Conservation (phyloP, 192 early-diverging fungal species). For the Umbelopsis sp. region DNA sequence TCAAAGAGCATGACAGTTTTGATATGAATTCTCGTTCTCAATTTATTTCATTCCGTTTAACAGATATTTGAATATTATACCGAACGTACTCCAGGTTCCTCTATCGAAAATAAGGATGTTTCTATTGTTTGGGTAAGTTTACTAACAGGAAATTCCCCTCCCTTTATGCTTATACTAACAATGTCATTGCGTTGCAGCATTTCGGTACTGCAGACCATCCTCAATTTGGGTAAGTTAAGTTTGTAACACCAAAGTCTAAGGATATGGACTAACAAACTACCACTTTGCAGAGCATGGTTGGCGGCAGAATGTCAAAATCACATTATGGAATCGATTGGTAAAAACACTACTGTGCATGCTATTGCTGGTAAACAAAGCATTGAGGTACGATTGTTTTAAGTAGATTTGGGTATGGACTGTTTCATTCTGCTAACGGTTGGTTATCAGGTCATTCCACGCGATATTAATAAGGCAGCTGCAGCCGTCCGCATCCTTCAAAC, state of each 20-base stretch:
- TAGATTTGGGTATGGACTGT: too few species aligned
- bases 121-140: slow-evolving; percentile 66
- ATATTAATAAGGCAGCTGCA: slow-evolving; percentile 67
- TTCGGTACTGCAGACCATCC: slow-evolving; percentile 28
- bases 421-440: too few species aligned
- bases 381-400: slow-evolving; percentile 37
- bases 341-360: slow-evolving; percentile 70
- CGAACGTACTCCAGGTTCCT: slow-evolving; percentile 79
- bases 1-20: background rate
- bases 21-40: background rate
- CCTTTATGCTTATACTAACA: background rate
- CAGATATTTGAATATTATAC: slow-evolving; percentile 82
- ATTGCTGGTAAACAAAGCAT: slow-evolving; percentile 67
- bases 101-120: slow-evolving; percentile 75
- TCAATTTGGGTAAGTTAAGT: slow-evolving; percentile 37
- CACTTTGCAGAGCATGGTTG: slow-evolving; percentile 60
- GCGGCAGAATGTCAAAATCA: slow-evolving; percentile 86
- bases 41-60: background rate
- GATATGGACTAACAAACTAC: too few species aligned
- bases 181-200: slow-evolving; percentile 11
- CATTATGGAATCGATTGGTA: slow-evolving; percentile 68
- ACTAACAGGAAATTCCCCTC: background rate
- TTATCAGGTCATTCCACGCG: slow-evolving; percentile 61
- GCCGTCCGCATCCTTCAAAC: slow-evolving; percentile 60
- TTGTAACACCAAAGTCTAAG: too few species aligned